Evolutionary conservation across 306 rosid genomes (phyloP).

Genomic region (Castanea sativa): DNA sequence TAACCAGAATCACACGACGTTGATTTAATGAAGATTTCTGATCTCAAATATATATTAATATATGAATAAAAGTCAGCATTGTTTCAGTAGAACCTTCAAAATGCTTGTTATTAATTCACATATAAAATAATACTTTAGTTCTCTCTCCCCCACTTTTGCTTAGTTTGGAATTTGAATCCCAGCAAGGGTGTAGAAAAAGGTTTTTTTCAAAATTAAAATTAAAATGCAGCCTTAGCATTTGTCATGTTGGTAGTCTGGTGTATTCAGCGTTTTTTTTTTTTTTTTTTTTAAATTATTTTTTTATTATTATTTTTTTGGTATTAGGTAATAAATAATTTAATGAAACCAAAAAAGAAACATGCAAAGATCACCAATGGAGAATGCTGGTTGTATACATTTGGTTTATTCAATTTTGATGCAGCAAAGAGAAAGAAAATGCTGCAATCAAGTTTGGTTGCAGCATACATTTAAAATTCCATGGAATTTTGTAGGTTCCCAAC

Average conservation of each 20-base stretch:
- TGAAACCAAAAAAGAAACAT: too few species aligned
- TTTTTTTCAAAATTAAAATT: background rate
- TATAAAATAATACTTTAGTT: background rate
- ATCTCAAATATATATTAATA: background rate
- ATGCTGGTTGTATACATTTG: too few species aligned
- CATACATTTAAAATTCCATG: background rate
- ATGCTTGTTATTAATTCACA: background rate
- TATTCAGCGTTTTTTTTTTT: background rate
- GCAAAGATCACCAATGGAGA: too few species aligned
- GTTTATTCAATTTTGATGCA: background rate
- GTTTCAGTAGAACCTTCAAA: background rate
- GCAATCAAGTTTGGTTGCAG: background rate
- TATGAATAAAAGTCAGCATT: background rate
- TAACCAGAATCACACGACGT: background rate
- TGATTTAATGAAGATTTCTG: background rate
- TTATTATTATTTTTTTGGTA: background rate
- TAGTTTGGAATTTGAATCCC: background rate
- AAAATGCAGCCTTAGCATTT: background rate
- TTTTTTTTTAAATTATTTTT: background rate
- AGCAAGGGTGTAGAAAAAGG: background rate
- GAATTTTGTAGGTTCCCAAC: background rate
- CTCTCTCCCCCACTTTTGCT: background rate
- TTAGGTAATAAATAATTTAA: background rate
- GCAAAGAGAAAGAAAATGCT: background rate
- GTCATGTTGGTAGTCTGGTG: background rate